Conservation (phyloP, 2,329 filamentous ascomycete genomes). For the Curvularia eragrostidis region DNA sequence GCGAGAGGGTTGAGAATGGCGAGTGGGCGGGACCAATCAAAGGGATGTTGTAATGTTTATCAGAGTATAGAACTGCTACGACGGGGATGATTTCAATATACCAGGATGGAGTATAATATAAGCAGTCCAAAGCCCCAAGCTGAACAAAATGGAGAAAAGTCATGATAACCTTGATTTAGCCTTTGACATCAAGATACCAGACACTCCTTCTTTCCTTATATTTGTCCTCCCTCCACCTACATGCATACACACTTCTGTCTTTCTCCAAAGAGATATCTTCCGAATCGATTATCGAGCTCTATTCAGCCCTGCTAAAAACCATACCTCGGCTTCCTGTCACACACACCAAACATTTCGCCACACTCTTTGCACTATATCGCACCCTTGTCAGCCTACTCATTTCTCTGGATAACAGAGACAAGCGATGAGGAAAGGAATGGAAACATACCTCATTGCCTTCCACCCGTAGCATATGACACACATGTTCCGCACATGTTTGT, state of each 20-base stretch:
- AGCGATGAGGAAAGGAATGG: not conserved
- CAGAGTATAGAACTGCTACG: not conserved
- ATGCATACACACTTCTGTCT: too few species aligned
- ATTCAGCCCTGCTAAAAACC: not conserved
- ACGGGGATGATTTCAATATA: not conserved
- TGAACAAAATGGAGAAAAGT: not conserved
- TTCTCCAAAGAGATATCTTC: too few species aligned
- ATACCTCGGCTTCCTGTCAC: constrained; percentile 9
- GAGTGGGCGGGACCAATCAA: constrained; percentile 41
- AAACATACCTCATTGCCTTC: constrained; percentile 6
- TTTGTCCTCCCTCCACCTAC: too few species aligned
- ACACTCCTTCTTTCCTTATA: too few species aligned
- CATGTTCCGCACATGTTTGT: constrained; percentile 25
- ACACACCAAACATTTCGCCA: constrained; percentile 8
- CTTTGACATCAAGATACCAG: not conserved
- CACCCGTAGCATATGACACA: constrained; percentile 16
- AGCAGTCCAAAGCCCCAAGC: not conserved
- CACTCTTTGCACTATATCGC: constrained; percentile 8
- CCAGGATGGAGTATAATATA: not conserved
- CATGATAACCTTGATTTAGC: not conserved
- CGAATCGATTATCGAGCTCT: too few species aligned
- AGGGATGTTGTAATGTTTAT: constrained; percentile 17
- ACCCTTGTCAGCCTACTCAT: not conserved
- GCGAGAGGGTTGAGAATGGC: constrained; percentile 57
- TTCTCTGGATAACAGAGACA: not conserved